Evolutionary conservation across 768 basidiomycete genomes (phyloP), one percentile per base, ranked within the genome.

Genomic region (Amanita molliuscula): DNA sequence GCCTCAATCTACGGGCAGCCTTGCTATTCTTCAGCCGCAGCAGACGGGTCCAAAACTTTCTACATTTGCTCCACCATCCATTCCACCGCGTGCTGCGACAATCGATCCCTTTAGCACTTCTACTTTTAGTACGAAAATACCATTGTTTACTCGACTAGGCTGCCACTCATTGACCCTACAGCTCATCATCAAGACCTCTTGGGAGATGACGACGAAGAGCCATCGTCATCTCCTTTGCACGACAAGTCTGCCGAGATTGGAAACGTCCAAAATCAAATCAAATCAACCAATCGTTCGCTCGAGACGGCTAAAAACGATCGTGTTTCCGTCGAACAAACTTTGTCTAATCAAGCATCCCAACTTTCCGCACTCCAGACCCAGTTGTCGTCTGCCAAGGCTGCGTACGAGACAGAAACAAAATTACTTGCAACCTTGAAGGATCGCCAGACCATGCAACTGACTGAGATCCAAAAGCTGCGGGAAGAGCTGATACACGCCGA

Each of bases 401-500:
- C 88, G 1, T 91, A 88, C 57, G 92, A 94, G 62, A 83, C 82
- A 0, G 95, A 99, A 69, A 82, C 77, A 5, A 79, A 75, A 42
- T 65, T 86, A 15, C 68, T 94, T 10, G 62, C 75, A 15, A 74
- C 77, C 23, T 72, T 95, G 26, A 81, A 79, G 50, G 83, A 88
- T 26, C 79, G 90, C 9, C 77, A 76, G 43, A 65, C 73, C 0
- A 68, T 72, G 6, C 94, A 96, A 67, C 72, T 71, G 2, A 69
- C 75, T 15, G 82, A 86, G 16, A 84, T 96, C 25, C 76, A 82
- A 58, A 84, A 80, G 61, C 64, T 79, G 3, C 74, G 78, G 45
- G 78, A 83, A 47, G 87, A 95, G 52, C 69, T 97, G 33, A 98
- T 99, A 56, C 74, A 76, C 36, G 84, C 88, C 3, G 94, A 98